Evolutionary conservation across 768 basidiomycete species (phyloP).

Genomic region (Jaapia argillacea): DNA sequence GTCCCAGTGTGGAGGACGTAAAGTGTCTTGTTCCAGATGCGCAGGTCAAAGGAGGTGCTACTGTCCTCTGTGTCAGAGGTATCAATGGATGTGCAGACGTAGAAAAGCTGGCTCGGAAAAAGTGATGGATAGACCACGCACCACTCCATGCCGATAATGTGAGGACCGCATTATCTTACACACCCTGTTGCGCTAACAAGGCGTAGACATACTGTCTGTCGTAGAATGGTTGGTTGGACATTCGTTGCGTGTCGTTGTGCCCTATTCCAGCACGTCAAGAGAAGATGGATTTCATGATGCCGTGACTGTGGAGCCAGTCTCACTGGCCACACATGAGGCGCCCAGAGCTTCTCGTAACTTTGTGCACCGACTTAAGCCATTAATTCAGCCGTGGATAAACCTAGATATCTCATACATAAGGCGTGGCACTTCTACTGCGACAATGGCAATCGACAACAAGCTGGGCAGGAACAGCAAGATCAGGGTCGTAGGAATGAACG

Average conservation of each 20-base stretch:
- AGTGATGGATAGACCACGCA: constrained; percentile 16
- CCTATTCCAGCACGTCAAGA: neutral
- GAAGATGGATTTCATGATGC: neutral
- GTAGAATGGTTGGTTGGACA: neutral
- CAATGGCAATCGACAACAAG: neutral
- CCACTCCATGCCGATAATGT: constrained; percentile 1
- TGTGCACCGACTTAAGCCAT: too few species aligned
- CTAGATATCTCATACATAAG: too few species aligned
- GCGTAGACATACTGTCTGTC: neutral
- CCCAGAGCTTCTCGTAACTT: too few species aligned
- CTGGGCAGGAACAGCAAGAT: neutral
- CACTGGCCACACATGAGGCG: too few species aligned
- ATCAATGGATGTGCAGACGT: constrained; percentile 51
- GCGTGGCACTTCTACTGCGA: neutral
- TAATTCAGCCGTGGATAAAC: too few species aligned
- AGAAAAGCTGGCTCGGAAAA: constrained; percentile 36
- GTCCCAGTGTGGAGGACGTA: constrained; percentile 66
- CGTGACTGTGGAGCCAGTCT: too few species aligned
- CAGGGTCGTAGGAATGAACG: too few species aligned
- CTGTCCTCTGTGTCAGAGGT: constrained; percentile 66
- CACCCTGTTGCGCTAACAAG: neutral
- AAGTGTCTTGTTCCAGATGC: constrained; percentile 67
- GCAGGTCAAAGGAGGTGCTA: constrained; percentile 39
- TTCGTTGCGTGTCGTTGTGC: neutral
- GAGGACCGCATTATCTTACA: neutral